A percentile compares a stretch with the other conserved stretches of the same genome.
Evolutionary conservation across 1,139 yeast genomes (phyloP).

Genomic region (Sugiyamaella sp.): DNA sequence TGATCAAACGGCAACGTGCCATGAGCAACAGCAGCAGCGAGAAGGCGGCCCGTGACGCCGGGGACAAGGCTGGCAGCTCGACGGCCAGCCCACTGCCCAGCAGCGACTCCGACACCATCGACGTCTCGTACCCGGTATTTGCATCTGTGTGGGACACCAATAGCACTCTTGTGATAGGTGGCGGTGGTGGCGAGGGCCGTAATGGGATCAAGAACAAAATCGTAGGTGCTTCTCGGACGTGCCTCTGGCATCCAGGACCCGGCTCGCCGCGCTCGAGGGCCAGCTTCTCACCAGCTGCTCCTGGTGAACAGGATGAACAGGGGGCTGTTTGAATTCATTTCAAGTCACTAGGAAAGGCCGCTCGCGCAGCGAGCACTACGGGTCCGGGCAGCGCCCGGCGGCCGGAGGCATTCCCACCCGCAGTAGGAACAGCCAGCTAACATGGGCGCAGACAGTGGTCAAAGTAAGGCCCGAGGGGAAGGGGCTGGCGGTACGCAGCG

Average conservation of each 20-base stretch:
- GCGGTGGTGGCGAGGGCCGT: constrained; percentile 95
- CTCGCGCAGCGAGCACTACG: constrained; percentile 7
- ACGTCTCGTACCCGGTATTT: constrained; percentile 79
- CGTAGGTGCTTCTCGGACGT: constrained; percentile 27
- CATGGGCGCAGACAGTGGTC: constrained; percentile 25
- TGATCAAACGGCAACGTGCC: not conserved
- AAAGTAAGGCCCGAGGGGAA: constrained; percentile 26
- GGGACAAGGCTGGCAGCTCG: not conserved
- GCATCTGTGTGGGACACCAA: constrained; percentile 72
- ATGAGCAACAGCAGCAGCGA: not conserved
- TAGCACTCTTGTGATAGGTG: constrained; percentile 69
- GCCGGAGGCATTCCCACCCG: constrained; percentile 4
- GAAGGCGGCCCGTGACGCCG: not conserved
- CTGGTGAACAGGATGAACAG: too few species aligned
- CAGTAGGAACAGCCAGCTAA: too few species aligned
- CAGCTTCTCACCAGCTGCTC: too few species aligned
- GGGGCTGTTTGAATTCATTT: too few species aligned
- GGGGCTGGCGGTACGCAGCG: constrained; percentile 26
- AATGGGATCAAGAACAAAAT: constrained; percentile 87
- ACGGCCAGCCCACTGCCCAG: not conserved
- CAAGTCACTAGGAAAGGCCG: too few species aligned
- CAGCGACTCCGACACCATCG: constrained; percentile 32
- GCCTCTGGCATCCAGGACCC: not conserved
- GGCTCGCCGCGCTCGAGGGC: not conserved
- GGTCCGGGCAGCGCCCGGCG: constrained; percentile 11